Evolutionary conservation across 140 eudicot genomes (phyloP).

Genomic region (Flaveria floridana): DNA sequence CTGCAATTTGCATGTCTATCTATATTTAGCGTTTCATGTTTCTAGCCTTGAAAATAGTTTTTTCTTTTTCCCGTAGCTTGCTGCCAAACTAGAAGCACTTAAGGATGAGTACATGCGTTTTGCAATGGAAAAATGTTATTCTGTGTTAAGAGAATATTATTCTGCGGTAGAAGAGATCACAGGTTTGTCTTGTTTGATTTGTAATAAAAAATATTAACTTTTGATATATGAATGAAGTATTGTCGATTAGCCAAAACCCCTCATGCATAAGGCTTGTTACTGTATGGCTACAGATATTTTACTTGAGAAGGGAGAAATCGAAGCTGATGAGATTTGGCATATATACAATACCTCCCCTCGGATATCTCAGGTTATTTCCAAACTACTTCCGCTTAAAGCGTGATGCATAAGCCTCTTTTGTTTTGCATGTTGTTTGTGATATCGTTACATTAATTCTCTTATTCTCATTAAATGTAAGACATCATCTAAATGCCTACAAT

Average conservation of each 20-base stretch:
- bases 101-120: constrained; percentile 94
- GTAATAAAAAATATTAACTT: neutral
- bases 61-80: constrained; percentile 49
- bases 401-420: too few relatives aligned
- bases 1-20: neutral
- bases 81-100: constrained; percentile 86
- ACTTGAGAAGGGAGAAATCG: constrained; percentile 77
- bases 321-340: constrained; percentile 83
- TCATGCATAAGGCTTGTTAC: constrained; percentile 10
- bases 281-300: constrained; percentile 51
- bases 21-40: constrained; percentile 7
- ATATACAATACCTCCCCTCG: constrained; percentile 63
- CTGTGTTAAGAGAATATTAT: constrained; percentile 57
- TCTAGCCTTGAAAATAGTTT: neutral
- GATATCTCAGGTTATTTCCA: constrained; percentile 62
- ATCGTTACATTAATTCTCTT: neutral
- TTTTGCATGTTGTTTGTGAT: constrained; percentile 4
- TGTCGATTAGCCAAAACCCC: neutral
- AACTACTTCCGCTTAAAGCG: neutral
- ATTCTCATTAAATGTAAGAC: constrained; percentile 6
- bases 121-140: constrained; percentile 71
- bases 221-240: neutral
- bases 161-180: constrained; percentile 85
- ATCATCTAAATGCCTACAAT: neutral
- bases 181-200: constrained; percentile 42